These are phyloP conservation scores for Phycomyces blakesleeanus DNA, from an alignment of 192 early-diverging fungal genomes.

Conservation along the genomic window DNA sequence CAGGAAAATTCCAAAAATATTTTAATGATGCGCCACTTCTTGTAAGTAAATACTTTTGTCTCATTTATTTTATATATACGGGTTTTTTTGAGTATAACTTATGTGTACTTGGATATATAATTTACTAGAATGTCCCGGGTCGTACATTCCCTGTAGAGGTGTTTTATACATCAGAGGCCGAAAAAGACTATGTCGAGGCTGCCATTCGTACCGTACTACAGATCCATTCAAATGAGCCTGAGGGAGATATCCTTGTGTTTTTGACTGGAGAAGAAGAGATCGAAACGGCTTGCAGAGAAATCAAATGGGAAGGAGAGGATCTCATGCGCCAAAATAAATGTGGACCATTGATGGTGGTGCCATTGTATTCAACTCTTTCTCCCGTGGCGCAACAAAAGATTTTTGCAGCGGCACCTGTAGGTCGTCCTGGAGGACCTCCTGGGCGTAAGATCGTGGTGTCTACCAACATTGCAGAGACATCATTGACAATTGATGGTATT, in stretches of 20 bases:
- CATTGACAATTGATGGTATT: conserved; percentile 96
- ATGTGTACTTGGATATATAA: too few species aligned
- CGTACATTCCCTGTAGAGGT: conserved; percentile 88
- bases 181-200: conserved; percentile 97
- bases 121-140: conserved; percentile 92
- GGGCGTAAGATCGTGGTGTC: conserved; percentile 96
- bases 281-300: conserved; percentile 86
- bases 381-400: conserved; percentile 86
- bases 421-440: conserved; percentile 66
- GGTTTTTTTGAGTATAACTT: too few species aligned
- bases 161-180: conserved; percentile 90
- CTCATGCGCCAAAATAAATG: conserved; percentile 50
- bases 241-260: conserved; percentile 93
- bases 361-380: conserved; percentile 89
- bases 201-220: conserved; percentile 91
- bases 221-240: conserved; percentile 86
- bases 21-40: conserved; percentile 93
- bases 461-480: conserved; percentile 97
- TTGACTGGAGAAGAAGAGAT: conserved; percentile 98
- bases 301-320: conserved; percentile 72
- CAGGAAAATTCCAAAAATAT: conserved; percentile 91
- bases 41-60: too few species aligned
- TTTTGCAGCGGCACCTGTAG: conserved; percentile 85
- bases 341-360: conserved; percentile 77
- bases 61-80: too few species aligned